Percentiles rank a stretch among this genome's conserved stretches.
Conservation (phyloP, 2,329 filamentous ascomycete genomes). For the Cladosporium cucumerinum region DNA sequence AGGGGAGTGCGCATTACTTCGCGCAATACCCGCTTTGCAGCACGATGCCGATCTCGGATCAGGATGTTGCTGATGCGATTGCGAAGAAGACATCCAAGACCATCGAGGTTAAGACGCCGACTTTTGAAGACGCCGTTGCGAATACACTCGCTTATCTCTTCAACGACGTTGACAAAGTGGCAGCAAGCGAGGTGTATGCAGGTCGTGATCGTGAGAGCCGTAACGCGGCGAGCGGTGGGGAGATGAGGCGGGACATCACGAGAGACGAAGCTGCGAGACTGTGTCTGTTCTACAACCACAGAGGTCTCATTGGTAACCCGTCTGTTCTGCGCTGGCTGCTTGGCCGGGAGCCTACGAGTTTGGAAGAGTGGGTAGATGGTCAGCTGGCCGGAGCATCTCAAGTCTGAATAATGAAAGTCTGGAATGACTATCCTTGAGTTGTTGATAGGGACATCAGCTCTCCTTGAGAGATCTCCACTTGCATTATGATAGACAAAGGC, state of each 20-base stretch:
- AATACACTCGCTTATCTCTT: background rate
- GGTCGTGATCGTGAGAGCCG: background rate
- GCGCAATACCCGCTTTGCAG: background rate
- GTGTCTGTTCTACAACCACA: background rate
- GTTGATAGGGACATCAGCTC: background rate
- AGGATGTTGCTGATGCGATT: background rate
- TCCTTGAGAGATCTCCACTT: background rate
- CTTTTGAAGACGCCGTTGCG: background rate
- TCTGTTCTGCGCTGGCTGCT: background rate
- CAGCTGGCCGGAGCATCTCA: background rate
- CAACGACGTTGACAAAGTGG: background rate
- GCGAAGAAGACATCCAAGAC: background rate
- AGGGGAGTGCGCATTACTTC: background rate
- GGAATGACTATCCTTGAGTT: background rate
- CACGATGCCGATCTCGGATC: background rate
- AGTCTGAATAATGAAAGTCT: background rate
- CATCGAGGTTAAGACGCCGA: background rate
- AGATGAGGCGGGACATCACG: background rate
- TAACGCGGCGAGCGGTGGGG: background rate
- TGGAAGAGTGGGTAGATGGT: background rate
- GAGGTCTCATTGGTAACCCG: background rate
- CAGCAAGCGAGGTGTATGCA: background rate
- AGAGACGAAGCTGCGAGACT: background rate
- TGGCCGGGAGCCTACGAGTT: background rate
- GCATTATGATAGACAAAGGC: background rate